Conservation (phyloP, 2,329 filamentous ascomycete genomes). For the Leptographium radiaticola region DNA sequence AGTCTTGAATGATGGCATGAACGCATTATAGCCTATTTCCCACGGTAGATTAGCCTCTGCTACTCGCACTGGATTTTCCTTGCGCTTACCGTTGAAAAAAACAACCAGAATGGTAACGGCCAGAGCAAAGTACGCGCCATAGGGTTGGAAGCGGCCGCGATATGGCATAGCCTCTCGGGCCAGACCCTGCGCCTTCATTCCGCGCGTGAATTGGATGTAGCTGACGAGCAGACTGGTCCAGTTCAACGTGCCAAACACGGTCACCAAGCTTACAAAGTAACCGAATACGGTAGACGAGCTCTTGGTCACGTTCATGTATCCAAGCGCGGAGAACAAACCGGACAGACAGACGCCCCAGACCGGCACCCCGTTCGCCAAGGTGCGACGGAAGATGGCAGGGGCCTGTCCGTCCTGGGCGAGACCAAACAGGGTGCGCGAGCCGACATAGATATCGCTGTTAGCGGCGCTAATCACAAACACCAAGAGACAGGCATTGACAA, state of each 20-base stretch:
- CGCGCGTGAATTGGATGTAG: constrained; percentile 57
- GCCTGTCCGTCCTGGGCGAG: constrained; percentile 65
- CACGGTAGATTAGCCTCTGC: no score
- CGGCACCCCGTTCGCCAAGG: constrained; percentile 49
- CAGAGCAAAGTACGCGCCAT: no score
- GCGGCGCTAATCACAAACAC: constrained; percentile 57
- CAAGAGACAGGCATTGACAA: constrained; percentile 68
- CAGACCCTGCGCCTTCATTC: constrained; percentile 43
- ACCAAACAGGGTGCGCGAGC: constrained; percentile 59
- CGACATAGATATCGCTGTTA: constrained; percentile 68
- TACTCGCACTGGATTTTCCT: no score
- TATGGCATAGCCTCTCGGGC: no score
- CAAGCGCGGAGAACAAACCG: constrained; percentile 56
- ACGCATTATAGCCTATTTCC: no score
- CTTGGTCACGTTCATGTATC: constrained; percentile 62
- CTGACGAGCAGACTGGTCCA: constrained; percentile 60
- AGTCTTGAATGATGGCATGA: no score
- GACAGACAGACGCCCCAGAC: constrained; percentile 52
- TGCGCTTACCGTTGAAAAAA: no score
- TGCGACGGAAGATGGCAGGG: constrained; percentile 54
- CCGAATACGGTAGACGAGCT: constrained; percentile 51
- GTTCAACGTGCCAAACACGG: constrained; percentile 58
- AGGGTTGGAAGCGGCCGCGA: no score
- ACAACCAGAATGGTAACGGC: no score
- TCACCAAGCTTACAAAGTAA: constrained; percentile 59